phyloP scores from a whole-genome alignment of 176 grass and related monocot species.

The Cocos nucifera region DNA sequence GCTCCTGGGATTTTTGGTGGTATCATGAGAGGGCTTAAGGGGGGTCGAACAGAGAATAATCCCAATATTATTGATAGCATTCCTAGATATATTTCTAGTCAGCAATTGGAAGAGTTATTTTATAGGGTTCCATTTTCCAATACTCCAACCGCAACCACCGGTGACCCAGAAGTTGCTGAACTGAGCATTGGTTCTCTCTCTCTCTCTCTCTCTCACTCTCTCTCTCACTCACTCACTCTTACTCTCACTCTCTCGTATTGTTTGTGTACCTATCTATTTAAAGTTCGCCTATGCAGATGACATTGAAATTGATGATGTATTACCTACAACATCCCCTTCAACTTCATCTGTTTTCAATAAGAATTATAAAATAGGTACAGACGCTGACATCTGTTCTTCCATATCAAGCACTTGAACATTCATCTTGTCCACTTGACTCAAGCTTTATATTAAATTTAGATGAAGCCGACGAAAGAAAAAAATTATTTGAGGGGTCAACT shows the following conservation, averaged over 20 bases:
- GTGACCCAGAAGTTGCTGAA: constrained; percentile 36
- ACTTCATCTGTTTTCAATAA: constrained; percentile 19
- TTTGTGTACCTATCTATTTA: constrained; percentile 15
- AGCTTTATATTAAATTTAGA: constrained; percentile 18
- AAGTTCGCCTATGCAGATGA: constrained; percentile 50
- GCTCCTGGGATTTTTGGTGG: constrained; percentile 29
- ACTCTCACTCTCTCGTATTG: background rate
- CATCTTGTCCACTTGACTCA: background rate
- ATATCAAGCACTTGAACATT: background rate
- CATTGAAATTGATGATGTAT: constrained; percentile 56
- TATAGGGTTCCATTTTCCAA: constrained; percentile 38
- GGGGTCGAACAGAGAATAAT: constrained; percentile 35
- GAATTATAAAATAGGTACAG: constrained; percentile 35
- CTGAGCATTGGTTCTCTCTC: constrained; percentile 32
- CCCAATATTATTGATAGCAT: constrained; percentile 9
- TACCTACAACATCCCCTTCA: constrained; percentile 25
- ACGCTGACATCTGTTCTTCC: background rate
- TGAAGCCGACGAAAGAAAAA: constrained; percentile 38
- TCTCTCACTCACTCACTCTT: no score
- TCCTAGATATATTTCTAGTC: background rate
- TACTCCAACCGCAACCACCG: constrained; percentile 23
- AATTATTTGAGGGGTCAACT: constrained; percentile 46
- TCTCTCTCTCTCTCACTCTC: constrained; percentile 25
- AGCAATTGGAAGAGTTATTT: constrained; percentile 51
- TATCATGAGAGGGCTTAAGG: constrained; percentile 38